These are phyloP conservation scores for Solanum etuberosum DNA, from an alignment of 257 asterid genomes.

Conservation along the genomic window DNA sequence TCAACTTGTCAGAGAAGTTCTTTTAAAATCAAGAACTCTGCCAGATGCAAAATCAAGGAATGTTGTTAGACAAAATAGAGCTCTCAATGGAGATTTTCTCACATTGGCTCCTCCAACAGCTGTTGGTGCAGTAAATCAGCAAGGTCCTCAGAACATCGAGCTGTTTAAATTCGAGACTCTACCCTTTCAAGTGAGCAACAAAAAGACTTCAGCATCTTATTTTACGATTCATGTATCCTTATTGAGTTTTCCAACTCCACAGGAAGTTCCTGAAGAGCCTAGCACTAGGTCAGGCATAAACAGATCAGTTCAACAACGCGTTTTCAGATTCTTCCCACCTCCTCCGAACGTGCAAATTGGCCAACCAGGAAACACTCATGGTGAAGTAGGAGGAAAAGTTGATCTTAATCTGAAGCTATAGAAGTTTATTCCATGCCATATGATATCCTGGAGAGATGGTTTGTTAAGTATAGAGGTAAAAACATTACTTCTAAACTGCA, in stretches of 20 bases:
- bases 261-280: conserved; percentile 33
- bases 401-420: conserved; percentile 73
- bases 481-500: background rate
- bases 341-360: conserved; percentile 15
- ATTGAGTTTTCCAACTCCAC: background rate
- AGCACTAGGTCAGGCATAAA: conserved; percentile 14
- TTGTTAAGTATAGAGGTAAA: background rate
- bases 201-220: background rate
- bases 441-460: background rate
- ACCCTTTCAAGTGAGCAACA: conserved; percentile 29
- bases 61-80: conserved; percentile 12
- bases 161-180: conserved; percentile 14
- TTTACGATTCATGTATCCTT: background rate
- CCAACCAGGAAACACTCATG: conserved; percentile 10
- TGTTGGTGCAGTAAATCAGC: conserved; percentile 11
- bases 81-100: conserved; percentile 53
- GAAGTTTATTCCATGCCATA: conserved; percentile 1
- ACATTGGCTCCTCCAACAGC: conserved; percentile 66
- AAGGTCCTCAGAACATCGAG: conserved; percentile 2
- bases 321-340: conserved; percentile 49
- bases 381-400: conserved; percentile 35
- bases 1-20: conserved; percentile 35
- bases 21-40: conserved; percentile 23
- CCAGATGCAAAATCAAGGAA: conserved; percentile 14
- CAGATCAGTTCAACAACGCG: conserved; percentile 14